These are phyloP conservation scores for Chondrus crispus DNA, from an alignment of 23 red algal species.

Conservation along the genomic window DNA sequence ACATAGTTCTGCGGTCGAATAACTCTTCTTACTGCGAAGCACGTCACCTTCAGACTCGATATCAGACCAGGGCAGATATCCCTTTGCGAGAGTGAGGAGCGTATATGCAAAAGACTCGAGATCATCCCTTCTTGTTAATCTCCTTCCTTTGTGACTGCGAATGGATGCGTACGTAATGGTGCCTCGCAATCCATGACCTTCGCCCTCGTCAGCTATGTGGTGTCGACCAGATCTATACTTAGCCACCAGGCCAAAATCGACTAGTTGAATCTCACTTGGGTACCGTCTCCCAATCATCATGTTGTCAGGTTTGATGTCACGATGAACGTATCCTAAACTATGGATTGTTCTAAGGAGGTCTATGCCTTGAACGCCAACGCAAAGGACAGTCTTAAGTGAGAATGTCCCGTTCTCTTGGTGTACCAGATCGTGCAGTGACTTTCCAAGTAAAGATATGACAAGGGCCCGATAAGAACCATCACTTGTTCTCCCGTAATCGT, in stretches of 20 bases:
- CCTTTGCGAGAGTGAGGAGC: not conserved
- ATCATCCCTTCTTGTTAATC: not conserved
- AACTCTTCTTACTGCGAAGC: too few relatives aligned
- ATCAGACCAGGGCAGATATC: not conserved
- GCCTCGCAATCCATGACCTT: not conserved
- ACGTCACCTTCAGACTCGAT: too few relatives aligned
- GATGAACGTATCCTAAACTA: conserved; percentile 91
- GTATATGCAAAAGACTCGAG: not conserved
- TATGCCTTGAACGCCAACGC: conserved; percentile 46
- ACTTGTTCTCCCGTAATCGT: too few relatives aligned
- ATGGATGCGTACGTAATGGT: not conserved
- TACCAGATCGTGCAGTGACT: not conserved
- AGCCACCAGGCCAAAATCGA: conserved; percentile 32
- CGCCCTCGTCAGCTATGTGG: not conserved
- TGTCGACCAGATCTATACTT: too few relatives aligned
- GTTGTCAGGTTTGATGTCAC: conserved; percentile 99
- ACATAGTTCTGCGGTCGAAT: too few relatives aligned
- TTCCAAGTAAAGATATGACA: conserved; percentile 39
- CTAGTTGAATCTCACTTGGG: not conserved
- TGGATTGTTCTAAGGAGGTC: conserved; percentile 90
- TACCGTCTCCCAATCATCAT: conserved; percentile 71
- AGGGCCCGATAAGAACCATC: too few relatives aligned
- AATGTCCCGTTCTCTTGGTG: too few relatives aligned
- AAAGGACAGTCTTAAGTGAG: conserved; percentile 36
- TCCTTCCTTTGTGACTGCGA: not conserved